These are phyloP conservation scores for Canariomyces notabilis DNA, from an alignment of 2,329 filamentous ascomycete genomes.

Conservation along the genomic window DNA sequence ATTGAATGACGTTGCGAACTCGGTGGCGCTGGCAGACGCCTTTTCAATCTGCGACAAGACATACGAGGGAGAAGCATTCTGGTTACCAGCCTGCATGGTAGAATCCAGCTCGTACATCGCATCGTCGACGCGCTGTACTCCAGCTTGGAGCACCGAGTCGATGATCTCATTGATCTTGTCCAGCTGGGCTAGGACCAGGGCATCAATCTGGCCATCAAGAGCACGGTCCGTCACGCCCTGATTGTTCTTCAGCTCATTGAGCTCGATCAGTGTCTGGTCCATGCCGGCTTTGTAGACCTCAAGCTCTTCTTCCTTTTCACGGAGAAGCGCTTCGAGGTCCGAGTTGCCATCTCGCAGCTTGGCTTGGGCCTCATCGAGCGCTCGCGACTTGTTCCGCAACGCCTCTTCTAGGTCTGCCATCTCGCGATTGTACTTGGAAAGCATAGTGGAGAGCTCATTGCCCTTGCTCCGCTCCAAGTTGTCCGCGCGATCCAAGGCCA, in stretches of 20 bases:
- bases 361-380: constrained; percentile 75
- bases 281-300: constrained; percentile 98
- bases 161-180: constrained; percentile 97
- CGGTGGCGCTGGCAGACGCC: constrained; percentile 86
- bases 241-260: constrained; percentile 78
- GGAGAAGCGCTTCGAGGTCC: constrained; percentile 78
- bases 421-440: constrained; percentile 94
- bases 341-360: constrained; percentile 75
- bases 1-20: constrained; percentile 97
- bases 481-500: constrained; percentile 87
- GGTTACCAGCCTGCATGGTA: constrained; percentile 96
- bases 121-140: constrained; percentile 90
- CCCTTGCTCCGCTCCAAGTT: constrained; percentile 91
- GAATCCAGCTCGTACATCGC: constrained; percentile 96
- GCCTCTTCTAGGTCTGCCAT: constrained; percentile 96
- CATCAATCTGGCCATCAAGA: constrained; percentile 86
- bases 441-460: constrained; percentile 88
- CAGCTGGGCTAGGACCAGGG: constrained; percentile 77
- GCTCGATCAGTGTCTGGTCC: constrained; percentile 89
- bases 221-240: constrained; percentile 72
- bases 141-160: constrained; percentile 89
- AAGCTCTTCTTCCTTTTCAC: constrained; percentile 94
- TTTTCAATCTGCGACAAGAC: constrained; percentile 97
- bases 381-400: constrained; percentile 77
- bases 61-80: constrained; percentile 91